These are phyloP conservation scores for Protomyces inundatus DNA, from an alignment of 1,139 yeast species.

Conservation along the genomic window DNA sequence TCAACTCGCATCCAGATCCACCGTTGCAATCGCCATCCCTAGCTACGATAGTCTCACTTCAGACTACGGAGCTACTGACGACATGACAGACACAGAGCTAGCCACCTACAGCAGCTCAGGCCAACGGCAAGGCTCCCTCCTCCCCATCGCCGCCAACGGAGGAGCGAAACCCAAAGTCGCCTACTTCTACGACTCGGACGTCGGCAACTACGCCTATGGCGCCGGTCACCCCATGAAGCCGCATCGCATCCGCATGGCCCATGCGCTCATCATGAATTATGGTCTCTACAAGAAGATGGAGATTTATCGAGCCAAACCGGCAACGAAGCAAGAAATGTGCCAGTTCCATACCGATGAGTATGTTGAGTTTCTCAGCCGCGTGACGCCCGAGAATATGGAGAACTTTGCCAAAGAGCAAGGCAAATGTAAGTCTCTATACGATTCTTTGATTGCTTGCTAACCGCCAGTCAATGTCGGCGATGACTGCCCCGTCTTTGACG, in stretches of 20 bases:
- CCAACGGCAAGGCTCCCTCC: conserved; percentile 23
- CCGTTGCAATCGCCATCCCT: too few species aligned
- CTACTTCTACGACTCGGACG: conserved; percentile 51
- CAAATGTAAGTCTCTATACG: conserved; percentile 43
- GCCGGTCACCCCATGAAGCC: conserved; percentile 99
- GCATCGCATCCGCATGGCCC: conserved; percentile 94
- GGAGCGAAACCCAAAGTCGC: conserved; percentile 30
- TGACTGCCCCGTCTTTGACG: conserved; percentile 96
- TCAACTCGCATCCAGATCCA: too few species aligned
- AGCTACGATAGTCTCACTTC: too few species aligned
- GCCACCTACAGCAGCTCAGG: conserved; percentile 22
- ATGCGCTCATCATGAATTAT: conserved; percentile 75
- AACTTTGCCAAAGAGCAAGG: conserved; percentile 87
- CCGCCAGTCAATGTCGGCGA: conserved; percentile 74
- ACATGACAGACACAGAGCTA: not conserved
- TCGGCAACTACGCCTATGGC: conserved; percentile 95
- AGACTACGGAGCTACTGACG: too few species aligned
- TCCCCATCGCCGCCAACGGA: conserved; percentile 27
- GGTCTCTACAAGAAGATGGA: conserved; percentile 97
- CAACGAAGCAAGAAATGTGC: conserved; percentile 97
- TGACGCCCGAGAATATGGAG: conserved; percentile 90
- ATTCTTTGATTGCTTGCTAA: not conserved
- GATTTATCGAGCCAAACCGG: conserved; percentile 93
- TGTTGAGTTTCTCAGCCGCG: conserved; percentile 86
- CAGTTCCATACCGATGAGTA: conserved; percentile 98